These are phyloP conservation scores for Ashbya aceris DNA, from an alignment of 1,139 yeast species.

Conservation along the genomic window DNA sequence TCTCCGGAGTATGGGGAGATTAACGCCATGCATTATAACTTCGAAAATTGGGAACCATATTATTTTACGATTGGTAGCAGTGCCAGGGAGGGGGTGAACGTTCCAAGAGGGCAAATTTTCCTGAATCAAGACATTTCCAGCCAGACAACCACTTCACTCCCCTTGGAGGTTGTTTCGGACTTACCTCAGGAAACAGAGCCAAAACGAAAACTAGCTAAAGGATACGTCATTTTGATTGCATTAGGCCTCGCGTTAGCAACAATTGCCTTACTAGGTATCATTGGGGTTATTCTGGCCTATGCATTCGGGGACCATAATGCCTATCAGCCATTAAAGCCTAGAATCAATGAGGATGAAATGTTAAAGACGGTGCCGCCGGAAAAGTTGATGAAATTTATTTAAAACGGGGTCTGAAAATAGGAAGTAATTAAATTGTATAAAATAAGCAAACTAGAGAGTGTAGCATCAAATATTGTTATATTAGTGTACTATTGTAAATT, in stretches of 20 bases:
- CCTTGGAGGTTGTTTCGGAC: constrained; percentile 1
- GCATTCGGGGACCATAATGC: constrained; percentile 32
- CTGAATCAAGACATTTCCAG: constrained; percentile 32
- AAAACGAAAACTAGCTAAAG: constrained; percentile 35
- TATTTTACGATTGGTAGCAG: constrained; percentile 32
- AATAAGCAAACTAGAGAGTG: neutral
- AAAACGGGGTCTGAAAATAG: neutral
- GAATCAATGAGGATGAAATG: constrained; percentile 54
- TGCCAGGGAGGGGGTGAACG: constrained; percentile 3
- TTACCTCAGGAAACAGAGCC: constrained; percentile 2
- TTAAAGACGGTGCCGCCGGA: constrained; percentile 54
- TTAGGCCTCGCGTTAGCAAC: constrained; percentile 84
- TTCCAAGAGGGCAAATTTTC: constrained; percentile 22
- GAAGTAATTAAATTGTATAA: neutral
- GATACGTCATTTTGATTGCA: constrained; percentile 81
- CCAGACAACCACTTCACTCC: constrained; percentile 14
- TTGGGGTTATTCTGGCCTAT: constrained; percentile 47
- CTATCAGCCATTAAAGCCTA: constrained; percentile 29
- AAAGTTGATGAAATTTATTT: constrained; percentile 36
- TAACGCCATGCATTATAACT: constrained; percentile 64
- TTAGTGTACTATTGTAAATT: too few species aligned
- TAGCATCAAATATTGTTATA: too few species aligned
- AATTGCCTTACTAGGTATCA: constrained; percentile 53
- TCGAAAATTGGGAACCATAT: constrained; percentile 65
- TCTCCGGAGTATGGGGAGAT: constrained; percentile 48